Percentiles rank a stretch among this genome's conserved stretches.
Conservation (phyloP, 169 alveolate genomes). For the Plasmodium coatneyi region DNA sequence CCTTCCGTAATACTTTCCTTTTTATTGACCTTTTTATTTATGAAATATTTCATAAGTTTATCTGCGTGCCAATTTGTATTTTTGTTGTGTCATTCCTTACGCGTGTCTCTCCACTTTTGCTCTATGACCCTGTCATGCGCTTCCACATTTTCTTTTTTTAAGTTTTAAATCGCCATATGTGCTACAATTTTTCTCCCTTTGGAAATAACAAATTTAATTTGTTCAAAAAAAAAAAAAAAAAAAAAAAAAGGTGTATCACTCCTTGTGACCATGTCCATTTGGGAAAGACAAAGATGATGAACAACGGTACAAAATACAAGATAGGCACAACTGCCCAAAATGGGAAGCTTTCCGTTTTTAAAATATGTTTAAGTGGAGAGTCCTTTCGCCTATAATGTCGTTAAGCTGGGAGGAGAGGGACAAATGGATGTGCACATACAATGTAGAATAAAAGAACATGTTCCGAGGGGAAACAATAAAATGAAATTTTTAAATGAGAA, state of each 20-base stretch:
- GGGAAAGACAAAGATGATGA: neutral
- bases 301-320: neutral
- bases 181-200: neutral
- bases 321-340: neutral
- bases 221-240: neutral
- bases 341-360: constrained; percentile 1
- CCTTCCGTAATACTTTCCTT: neutral
- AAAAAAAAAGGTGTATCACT: neutral
- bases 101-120: neutral
- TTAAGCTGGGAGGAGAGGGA: constrained; percentile 17
- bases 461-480: neutral
- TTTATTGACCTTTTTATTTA: neutral
- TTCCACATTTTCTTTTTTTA: neutral
- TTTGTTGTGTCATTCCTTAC: neutral
- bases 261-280: neutral
- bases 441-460: neutral
- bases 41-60: neutral
- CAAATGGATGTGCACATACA: neutral
- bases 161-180: neutral
- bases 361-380: constrained; percentile 42
- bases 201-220: neutral
- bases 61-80: neutral
- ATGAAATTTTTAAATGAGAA: neutral
- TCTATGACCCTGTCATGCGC: neutral
- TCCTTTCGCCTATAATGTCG: constrained; percentile 37